Conservation (phyloP, 495 filamentous ascomycete species). For the Trichoderma gamsii region DNA sequence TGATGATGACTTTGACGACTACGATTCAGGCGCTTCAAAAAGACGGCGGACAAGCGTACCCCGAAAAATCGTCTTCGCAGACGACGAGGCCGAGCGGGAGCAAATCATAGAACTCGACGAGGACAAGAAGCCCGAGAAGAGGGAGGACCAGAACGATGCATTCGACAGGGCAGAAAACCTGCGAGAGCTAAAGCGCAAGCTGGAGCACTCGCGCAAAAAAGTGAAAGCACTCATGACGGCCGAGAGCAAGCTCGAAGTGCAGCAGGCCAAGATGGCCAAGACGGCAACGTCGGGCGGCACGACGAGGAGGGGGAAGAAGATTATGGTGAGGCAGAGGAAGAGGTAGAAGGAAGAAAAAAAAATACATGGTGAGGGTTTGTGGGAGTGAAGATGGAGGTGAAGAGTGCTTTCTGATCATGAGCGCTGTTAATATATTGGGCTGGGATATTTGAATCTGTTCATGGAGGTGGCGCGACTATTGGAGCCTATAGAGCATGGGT, state of each 20-base stretch:
- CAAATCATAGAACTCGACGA: conserved; percentile 35
- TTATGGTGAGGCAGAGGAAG: conserved; percentile 78
- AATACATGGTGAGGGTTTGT: too few relatives aligned
- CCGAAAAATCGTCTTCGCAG: conserved; percentile 40
- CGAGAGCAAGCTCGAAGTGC: conserved; percentile 70
- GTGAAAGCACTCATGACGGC: conserved; percentile 64
- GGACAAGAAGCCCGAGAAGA: conserved; percentile 33
- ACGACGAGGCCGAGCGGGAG: conserved; percentile 31
- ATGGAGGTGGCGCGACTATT: background rate
- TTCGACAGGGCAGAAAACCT: conserved; percentile 40
- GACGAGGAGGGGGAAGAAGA: conserved; percentile 76
- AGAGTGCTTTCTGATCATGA: conserved; percentile 18
- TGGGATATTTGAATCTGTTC: conserved; percentile 5
- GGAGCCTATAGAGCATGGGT: background rate
- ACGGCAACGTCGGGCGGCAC: conserved; percentile 62
- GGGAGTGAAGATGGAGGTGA: background rate
- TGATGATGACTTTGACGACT: conserved; percentile 25
- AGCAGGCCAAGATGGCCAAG: conserved; percentile 60
- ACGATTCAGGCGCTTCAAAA: conserved; percentile 19
- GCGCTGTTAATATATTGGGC: conserved; percentile 14
- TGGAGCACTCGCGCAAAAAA: conserved; percentile 62
- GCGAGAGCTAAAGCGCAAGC: conserved; percentile 37
- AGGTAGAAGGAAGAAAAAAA: conserved; percentile 41
- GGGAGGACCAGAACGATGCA: conserved; percentile 32
- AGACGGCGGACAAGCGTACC: conserved; percentile 20